Evolutionary conservation across 2,329 filamentous ascomycete genomes (phyloP).

Genomic region (Cercospora brassicicola): DNA sequence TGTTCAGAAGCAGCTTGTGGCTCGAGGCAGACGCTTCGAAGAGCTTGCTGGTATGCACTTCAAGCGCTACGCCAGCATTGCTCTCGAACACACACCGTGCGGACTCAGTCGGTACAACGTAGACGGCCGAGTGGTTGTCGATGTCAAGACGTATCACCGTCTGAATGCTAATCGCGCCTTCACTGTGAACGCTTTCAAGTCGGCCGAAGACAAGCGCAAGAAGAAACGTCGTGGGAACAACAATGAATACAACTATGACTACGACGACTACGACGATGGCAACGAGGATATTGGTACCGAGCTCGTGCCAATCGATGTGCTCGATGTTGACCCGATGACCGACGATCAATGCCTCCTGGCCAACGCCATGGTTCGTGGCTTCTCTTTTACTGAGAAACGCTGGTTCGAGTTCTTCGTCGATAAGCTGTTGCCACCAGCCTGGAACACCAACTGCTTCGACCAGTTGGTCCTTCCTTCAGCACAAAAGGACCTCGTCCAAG

Average conservation of each 20-base stretch:
- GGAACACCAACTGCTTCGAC: slow-evolving; percentile 38
- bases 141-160: slow-evolving; percentile 35
- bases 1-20: slow-evolving; percentile 26
- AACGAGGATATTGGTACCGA: slow-evolving; percentile 30
- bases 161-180: slow-evolving; percentile 31
- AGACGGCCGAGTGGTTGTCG: slow-evolving; percentile 34
- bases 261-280: slow-evolving; percentile 19
- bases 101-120: slow-evolving; percentile 31
- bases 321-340: slow-evolving; percentile 30
- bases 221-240: slow-evolving; percentile 24
- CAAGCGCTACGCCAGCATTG: slow-evolving; percentile 31
- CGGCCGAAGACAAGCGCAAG: slow-evolving; percentile 24
- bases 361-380: slow-evolving; percentile 40
- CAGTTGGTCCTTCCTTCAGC: slow-evolving; percentile 35
- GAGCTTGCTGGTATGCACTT: slow-evolving; percentile 35
- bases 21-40: slow-evolving; percentile 32
- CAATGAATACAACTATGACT: slow-evolving; percentile 20
- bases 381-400: slow-evolving; percentile 38
- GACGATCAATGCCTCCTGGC: slow-evolving; percentile 36
- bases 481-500: slow-evolving; percentile 38
- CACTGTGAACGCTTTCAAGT: slow-evolving; percentile 28
- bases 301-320: slow-evolving; percentile 24
- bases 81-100: slow-evolving; percentile 25
- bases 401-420: slow-evolving; percentile 43
- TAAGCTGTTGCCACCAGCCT: slow-evolving; percentile 34